Percentiles rank a stretch among this genome's conserved stretches.
These are phyloP conservation scores for Cyanodermella asteris DNA, from an alignment of 2,329 filamentous ascomycete species.

Conservation along the genomic window DNA sequence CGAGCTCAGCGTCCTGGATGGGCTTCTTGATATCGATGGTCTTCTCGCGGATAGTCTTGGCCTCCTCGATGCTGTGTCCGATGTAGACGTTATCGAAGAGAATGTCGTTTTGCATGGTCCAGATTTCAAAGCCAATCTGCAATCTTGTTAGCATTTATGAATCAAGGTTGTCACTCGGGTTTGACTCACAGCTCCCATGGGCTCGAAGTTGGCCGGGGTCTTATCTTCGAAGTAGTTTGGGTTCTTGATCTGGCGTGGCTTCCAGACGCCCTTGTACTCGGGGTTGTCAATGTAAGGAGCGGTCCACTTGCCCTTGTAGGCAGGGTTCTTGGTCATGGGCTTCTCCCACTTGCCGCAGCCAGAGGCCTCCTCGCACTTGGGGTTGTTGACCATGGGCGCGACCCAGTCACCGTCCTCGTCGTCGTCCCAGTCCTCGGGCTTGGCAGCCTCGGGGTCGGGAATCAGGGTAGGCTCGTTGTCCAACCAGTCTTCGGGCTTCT, in stretches of 20 bases:
- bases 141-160: conserved; percentile 7
- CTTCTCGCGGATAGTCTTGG: conserved; percentile 69
- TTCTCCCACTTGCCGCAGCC: conserved; percentile 85
- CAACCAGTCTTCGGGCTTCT: conserved; percentile 87
- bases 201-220: conserved; percentile 87
- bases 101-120: conserved; percentile 99
- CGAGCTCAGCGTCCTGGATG: conserved; percentile 59
- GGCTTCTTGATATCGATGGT: conserved; percentile 76
- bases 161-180: too few species aligned
- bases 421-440: conserved; percentile 98
- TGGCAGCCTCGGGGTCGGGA: conserved; percentile 81
- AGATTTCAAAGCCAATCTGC: conserved; percentile 94
- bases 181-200: conserved; percentile 75
- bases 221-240: conserved; percentile 94
- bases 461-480: conserved; percentile 66
- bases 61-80: conserved; percentile 86
- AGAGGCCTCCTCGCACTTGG: conserved; percentile 82
- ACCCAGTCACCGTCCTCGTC: conserved; percentile 99
- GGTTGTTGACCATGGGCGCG: conserved; percentile 73
- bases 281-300: conserved; percentile 91
- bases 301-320: conserved; percentile 97
- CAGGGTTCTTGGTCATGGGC: conserved; percentile 84
- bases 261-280: conserved; percentile 90
- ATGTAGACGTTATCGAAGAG: conserved; percentile 99
- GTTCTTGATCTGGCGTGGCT: conserved; percentile 90